Evolutionary conservation across 805 yeast genomes (phyloP).

Genomic region (Lachancea meyersii): DNA sequence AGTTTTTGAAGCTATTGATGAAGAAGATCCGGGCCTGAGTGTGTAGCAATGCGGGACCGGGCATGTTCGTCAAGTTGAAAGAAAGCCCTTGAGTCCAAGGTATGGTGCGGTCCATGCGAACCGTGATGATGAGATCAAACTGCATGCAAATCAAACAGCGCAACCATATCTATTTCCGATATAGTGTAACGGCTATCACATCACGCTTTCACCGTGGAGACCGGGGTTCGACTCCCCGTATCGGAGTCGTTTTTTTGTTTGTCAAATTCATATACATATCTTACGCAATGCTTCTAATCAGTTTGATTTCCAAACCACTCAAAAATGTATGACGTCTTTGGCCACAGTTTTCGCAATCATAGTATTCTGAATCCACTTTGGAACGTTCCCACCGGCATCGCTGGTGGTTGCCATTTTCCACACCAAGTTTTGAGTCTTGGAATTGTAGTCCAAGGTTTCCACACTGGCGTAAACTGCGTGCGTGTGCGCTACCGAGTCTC

Average conservation of each 20-base stretch:
- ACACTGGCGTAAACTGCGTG: constrained; percentile 34
- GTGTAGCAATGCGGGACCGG: no score
- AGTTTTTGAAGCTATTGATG: no score
- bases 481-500: constrained; percentile 23
- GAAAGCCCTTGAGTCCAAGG: no score
- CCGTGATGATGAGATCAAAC: not conserved
- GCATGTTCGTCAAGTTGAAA: no score
- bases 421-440: constrained; percentile 15
- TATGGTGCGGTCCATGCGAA: no score
- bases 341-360: constrained; percentile 36
- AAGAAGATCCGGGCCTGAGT: no score
- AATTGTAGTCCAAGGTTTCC: constrained; percentile 29
- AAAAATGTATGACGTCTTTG: constrained; percentile 35
- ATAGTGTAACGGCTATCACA: constrained; percentile 38
- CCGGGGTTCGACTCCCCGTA: constrained; percentile 38
- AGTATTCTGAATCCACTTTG: constrained; percentile 36
- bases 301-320: constrained; percentile 14
- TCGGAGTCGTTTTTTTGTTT: constrained; percentile 23
- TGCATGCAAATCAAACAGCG: not conserved
- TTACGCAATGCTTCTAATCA: not conserved
- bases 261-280: not conserved
- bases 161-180: constrained; percentile 23
- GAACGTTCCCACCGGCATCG: constrained; percentile 39
- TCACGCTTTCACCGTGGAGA: constrained; percentile 37
- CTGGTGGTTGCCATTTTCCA: constrained; percentile 38